phyloP scores from a whole-genome alignment of 2,329 filamentous ascomycete species.

The Aspergillus tamarii region DNA sequence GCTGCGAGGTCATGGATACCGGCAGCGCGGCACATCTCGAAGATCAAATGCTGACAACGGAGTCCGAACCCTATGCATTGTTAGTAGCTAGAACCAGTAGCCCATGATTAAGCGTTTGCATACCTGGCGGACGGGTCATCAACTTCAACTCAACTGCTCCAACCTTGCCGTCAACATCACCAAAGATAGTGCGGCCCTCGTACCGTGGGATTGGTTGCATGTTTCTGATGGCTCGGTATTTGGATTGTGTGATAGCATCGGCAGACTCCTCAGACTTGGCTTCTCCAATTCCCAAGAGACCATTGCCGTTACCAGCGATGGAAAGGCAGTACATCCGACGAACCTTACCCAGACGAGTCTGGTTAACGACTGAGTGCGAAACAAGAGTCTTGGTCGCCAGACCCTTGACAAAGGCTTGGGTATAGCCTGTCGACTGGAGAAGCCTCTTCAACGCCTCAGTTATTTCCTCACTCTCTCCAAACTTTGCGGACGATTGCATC shows the following conservation, averaged over 20 bases:
- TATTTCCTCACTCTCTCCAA: constrained; percentile 35
- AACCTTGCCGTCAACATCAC: constrained; percentile 80
- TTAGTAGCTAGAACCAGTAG: constrained; percentile 12
- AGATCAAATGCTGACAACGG: constrained; percentile 87
- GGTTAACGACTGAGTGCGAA: constrained; percentile 76
- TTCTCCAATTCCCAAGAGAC: constrained; percentile 84
- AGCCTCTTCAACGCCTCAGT: constrained; percentile 52
- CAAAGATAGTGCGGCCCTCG: constrained; percentile 89
- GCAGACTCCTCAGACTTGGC: constrained; percentile 79
- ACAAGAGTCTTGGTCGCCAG: constrained; percentile 75
- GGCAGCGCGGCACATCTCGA: constrained; percentile 85
- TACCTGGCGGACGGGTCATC: constrained; percentile 84
- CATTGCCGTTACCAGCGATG: constrained; percentile 84
- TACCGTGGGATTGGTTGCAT: constrained; percentile 92
- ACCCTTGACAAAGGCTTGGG: constrained; percentile 48
- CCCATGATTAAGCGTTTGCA: constrained; percentile 33
- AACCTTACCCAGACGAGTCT: constrained; percentile 96
- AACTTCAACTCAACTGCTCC: constrained; percentile 85
- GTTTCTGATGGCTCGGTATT: constrained; percentile 81
- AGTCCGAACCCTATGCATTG: constrained; percentile 78
- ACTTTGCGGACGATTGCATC: background rate
- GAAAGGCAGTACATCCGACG: constrained; percentile 73
- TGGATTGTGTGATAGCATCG: constrained; percentile 72
- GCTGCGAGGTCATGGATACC: constrained; percentile 88
- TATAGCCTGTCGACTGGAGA: constrained; percentile 61